These are phyloP conservation scores for Trichophyton verrucosum DNA, from an alignment of 2,329 filamentous ascomycete genomes.

Conservation along the genomic window DNA sequence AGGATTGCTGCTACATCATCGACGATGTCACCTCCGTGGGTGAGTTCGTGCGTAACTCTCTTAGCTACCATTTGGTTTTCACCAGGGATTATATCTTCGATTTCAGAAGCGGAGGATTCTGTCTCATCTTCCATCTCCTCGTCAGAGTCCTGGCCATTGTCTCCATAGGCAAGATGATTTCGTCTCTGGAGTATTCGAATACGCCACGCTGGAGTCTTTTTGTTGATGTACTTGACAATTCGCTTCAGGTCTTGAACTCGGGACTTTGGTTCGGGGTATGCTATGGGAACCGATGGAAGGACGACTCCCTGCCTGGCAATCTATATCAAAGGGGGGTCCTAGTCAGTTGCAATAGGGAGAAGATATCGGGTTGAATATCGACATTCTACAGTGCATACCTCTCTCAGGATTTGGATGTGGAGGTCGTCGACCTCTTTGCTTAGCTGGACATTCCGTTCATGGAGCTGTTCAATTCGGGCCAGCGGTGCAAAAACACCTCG, in stretches of 20 bases:
- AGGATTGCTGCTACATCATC: background rate
- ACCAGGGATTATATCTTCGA: background rate
- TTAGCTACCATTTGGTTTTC: background rate
- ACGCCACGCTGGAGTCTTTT: background rate
- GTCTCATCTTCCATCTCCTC: background rate
- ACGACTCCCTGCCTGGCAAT: background rate
- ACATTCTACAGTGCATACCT: background rate
- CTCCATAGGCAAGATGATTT: background rate
- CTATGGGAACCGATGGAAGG: background rate
- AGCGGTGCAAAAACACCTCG: background rate
- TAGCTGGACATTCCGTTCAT: background rate
- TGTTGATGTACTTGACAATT: background rate
- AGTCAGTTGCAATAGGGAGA: background rate
- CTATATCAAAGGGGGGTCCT: background rate
- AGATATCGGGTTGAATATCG: background rate
- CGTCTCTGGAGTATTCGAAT: background rate
- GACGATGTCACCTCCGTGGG: background rate
- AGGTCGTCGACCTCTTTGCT: background rate
- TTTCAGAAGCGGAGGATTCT: background rate
- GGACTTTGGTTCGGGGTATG: background rate
- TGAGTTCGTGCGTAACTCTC: background rate
- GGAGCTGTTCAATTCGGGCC: background rate
- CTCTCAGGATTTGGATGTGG: background rate
- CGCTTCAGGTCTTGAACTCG: background rate
- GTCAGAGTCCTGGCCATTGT: background rate